Evolutionary conservation across 257 asterid genomes (phyloP).

Genomic region (Striga asiatica): DNA sequence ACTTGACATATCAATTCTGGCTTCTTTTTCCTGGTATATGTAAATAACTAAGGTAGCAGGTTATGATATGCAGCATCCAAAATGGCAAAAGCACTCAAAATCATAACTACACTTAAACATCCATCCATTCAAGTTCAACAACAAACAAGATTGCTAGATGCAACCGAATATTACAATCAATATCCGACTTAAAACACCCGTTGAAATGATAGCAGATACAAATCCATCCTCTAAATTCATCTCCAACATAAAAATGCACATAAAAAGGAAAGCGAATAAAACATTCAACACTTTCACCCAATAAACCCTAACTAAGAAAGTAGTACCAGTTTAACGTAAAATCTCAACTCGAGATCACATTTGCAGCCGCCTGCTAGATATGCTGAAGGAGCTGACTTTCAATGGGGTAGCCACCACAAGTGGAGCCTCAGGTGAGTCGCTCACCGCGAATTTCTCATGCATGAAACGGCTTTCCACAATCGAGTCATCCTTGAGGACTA

Average conservation of each 20-base stretch:
- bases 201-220: conserved; percentile 9
- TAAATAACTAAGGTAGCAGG: too few relatives aligned
- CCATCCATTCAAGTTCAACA: conserved; percentile 19
- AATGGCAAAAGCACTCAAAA: not conserved
- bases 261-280: not conserved
- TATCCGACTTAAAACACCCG: conserved; percentile 4
- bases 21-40: too few relatives aligned
- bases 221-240: conserved; percentile 25
- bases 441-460: conserved; percentile 89
- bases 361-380: conserved; percentile 56
- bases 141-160: conserved; percentile 23
- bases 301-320: not conserved
- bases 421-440: conserved; percentile 64
- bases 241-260: conserved; percentile 8
- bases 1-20: too few relatives aligned
- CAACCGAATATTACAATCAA: conserved; percentile 22
- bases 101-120: not conserved
- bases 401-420: conserved; percentile 62
- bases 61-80: too few relatives aligned
- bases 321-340: too few relatives aligned
- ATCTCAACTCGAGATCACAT: conserved; percentile 11
- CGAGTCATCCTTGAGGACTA: conserved; percentile 46
- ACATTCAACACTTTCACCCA: not conserved
- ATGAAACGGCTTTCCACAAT: conserved; percentile 69
- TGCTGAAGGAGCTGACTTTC: conserved; percentile 96